Evolutionary conservation across 2,329 filamentous ascomycete genomes (phyloP), one percentile per base, ranked within the genome.

Genomic region (Polychaeton citri): DNA sequence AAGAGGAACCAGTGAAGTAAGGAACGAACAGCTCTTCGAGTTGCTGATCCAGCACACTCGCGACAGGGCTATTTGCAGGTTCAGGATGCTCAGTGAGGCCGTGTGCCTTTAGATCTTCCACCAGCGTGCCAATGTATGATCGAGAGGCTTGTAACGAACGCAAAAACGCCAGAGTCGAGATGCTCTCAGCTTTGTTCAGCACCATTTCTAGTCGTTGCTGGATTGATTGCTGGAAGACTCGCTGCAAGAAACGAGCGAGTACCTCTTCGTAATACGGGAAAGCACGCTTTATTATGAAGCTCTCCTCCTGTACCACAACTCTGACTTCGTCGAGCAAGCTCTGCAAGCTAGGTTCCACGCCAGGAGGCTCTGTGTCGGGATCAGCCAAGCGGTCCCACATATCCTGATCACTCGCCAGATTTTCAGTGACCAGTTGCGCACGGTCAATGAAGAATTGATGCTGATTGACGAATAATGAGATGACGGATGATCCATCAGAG

Each of bases 401-500:
- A 33, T 74, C 69, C n/a, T 64, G 72, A 48, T 90, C 83, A 9
- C 74, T 72, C 2, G 71, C 72, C 12, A 93, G 75, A 55, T 94
- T 87, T 50, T 94, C 87, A 0, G 80, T 81, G 34, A 94, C 79
- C 38, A 98, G 68, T 57, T 96, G 88, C 47, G 86, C 90, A 18
- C 87, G 73, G 55, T 96, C 90, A 53, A 98, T 95, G 63, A 98
- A 98, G 69, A 98, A 98, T 53, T 94, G 86, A 61, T 98, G 92
- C 58, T 98, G 90, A 55, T 98, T 98, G 53, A 98, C 88, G 58
- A 96, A 98, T 8, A 88, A 71, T 10, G 84, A 88, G 59, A 95
- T 93, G 40, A 96, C 90, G 55, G 87, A 96, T 38, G 85, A 78
- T 35, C 90, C 90, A 35, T 90, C 86, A 57, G 88, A 94, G 68